Conservation (phyloP, 257 asterid species). For the Paulownia fortunei region DNA sequence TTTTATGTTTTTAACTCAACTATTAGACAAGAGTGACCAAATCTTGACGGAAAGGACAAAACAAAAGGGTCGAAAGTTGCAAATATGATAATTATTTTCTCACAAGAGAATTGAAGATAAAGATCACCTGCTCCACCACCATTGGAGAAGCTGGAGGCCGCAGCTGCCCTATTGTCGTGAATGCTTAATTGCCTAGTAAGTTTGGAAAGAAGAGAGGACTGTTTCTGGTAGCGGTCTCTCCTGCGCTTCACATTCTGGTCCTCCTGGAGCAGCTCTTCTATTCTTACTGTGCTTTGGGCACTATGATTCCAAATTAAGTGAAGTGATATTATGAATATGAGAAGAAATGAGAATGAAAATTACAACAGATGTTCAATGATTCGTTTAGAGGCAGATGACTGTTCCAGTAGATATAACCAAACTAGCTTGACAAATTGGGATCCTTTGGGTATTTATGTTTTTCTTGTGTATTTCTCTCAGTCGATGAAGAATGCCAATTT, state of each 20-base stretch:
- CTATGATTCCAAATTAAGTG: conserved; percentile 42
- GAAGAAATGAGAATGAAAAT: background rate
- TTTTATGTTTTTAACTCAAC: background rate
- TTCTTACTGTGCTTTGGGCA: conserved; percentile 70
- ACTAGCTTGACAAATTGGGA: background rate
- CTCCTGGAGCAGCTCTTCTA: conserved; percentile 90
- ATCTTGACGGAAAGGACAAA: conserved; percentile 18
- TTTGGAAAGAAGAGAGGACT: conserved; percentile 81
- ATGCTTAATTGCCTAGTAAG: conserved; percentile 78
- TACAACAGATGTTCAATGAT: background rate
- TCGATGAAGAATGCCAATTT: background rate
- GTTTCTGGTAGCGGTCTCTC: conserved; percentile 81
- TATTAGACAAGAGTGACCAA: background rate
- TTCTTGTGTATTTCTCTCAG: background rate
- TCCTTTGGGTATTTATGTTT: conserved; percentile 1
- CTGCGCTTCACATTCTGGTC: conserved; percentile 80
- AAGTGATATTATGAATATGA: conserved; percentile 21
- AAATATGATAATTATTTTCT: background rate
- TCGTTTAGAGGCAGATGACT: conserved; percentile 15
- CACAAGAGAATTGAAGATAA: conserved; percentile 5
- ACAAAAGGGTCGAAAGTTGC: background rate
- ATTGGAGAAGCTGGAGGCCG: conserved; percentile 70
- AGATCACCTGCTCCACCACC: conserved; percentile 69
- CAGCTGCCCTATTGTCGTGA: conserved; percentile 88
- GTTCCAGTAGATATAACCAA: background rate